Conservation (phyloP, 2,329 filamentous ascomycete species). For the Nigrospora oryzae region DNA sequence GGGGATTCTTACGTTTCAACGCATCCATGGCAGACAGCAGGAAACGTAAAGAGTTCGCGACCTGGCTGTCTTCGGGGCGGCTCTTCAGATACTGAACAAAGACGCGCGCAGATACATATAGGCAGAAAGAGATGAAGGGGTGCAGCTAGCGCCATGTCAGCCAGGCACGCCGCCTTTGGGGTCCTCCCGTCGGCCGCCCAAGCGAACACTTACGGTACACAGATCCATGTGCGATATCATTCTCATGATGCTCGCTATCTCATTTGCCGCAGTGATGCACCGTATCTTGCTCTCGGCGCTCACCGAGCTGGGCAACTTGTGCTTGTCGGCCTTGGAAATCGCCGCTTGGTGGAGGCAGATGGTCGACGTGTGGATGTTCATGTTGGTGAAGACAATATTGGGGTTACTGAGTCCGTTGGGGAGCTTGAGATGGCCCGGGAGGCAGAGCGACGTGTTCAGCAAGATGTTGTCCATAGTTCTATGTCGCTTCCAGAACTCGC, state of each 20-base stretch:
- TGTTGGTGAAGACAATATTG: conserved; percentile 89
- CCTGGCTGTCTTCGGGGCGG: conserved; percentile 74
- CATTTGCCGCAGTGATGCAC: conserved; percentile 87
- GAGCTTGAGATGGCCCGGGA: conserved; percentile 75
- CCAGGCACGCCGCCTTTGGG: no score
- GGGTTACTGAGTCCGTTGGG: conserved; percentile 67
- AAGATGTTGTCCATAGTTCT: conserved; percentile 83
- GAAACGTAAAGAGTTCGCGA: conserved; percentile 77
- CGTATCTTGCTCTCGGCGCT: conserved; percentile 85
- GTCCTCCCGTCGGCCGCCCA: no score
- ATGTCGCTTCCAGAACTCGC: conserved; percentile 93
- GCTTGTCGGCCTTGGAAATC: conserved; percentile 93
- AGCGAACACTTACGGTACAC: conserved; percentile 51
- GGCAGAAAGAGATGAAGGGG: conserved; percentile 87
- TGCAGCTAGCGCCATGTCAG: conserved; percentile 59
- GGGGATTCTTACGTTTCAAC: conserved; percentile 76
- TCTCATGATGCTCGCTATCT: conserved; percentile 91
- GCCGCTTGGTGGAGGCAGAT: conserved; percentile 98
- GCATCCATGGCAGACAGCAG: conserved; percentile 85
- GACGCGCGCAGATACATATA: conserved; percentile 91
- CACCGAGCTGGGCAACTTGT: conserved; percentile 67
- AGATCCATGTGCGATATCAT: conserved; percentile 89
- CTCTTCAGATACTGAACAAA: conserved; percentile 97
- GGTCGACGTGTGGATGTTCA: conserved; percentile 93
- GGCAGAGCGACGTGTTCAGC: conserved; percentile 73